Evolutionary conservation across 306 rosid genomes (phyloP), one percentile per base, ranked within the genome.

Genomic region (Phaseolus lunatus): DNA sequence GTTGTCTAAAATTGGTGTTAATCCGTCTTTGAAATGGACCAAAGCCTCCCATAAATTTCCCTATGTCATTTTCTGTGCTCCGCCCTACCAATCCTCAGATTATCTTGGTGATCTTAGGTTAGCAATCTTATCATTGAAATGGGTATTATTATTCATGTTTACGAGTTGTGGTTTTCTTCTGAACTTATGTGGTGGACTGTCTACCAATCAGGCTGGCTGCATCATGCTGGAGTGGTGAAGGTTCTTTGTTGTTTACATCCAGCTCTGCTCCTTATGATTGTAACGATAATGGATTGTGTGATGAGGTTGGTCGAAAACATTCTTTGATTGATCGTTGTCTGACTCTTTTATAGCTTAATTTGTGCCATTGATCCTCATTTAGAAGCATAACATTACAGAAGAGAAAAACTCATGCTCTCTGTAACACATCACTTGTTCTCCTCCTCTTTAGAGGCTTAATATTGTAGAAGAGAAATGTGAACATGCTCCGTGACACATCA

Each of bases 211-310:
- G 99, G 86, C 67, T 53, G 57, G 97, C 97, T 72, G 88, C 88
- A 29, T 78, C 72, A 72, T 82, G 86, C 83, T 95, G 99, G 97
- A 88, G 85, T 37, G 94, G 96, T 12, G 96, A 95, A 85, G 97
- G 99, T 67, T 84, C 96, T 70, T 89, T 95, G 56, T 77, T 95
- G 70, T 95, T 87, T 72, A 92, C 99, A 45, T 95, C 99, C 78
- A 92, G 97, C 76, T 90, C 99, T 79, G 99, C 99, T 14, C 96
- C 92, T 7, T 95, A 90, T 80, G 97, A 90, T 80, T 83, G 99
- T 76, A 84, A 83, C 3, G 89, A 95, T 62, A 95, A 95, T 80
- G 96, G 99, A 76, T 83, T 80, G 53, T 95, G 99, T 72, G 84
- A 95, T 79, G 99, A 92, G 96, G 97, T 93, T 59, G 67, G 76